Evolutionary conservation across 768 basidiomycete species (phyloP), one percentile per base, ranked within the genome.

Genomic region (Solioccasus polychromus): DNA sequence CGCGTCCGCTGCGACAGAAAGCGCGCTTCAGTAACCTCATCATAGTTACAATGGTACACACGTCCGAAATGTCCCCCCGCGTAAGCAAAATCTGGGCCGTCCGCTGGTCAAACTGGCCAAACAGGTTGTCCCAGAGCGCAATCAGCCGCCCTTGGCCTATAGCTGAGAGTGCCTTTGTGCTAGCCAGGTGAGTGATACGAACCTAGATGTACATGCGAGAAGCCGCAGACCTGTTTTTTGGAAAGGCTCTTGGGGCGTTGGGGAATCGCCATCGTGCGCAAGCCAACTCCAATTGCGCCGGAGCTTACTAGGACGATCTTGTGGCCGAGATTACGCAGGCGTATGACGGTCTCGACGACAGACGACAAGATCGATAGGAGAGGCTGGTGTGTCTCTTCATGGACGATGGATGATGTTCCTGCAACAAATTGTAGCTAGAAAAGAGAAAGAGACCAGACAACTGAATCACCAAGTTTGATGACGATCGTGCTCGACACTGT

Each of bases 111-210:
- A 99, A 70, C 59, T 94, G 90, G 4, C 90, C 80, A 57, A 99
- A 99, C 35, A 99, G 73, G 63, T 96, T 93, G 62, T 99, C 96
- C 90, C 91, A 99, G 10, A 99, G 71, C 0, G 92, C 94, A 46
- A 98, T 98, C 20, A 99, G 76, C 44, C 96, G 75, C 8, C 96
- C 94, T 71, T 99, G 96, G 1, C 96, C 96, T 39, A 98, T 92
- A 0, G 96, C 95, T 25, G 95, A 95, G 39, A 98, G 71, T 10
- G 96, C 96, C 92, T 96, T 56, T 37, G 29, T 18, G 47, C 56
- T 54, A 55, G n/a, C 53, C 32, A 26, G 53, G 48, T 57, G 51
- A 64, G 59, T 39, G 40, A 35, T 19, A 42, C 20, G 6, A 18
- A 30, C 12, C 10, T 20, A 8, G n/a, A 37, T 17, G n/a, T 30